These are phyloP conservation scores for Apiotrichum laibachii DNA, from an alignment of 1,284 basidiomycete genomes.

Conservation along the genomic window DNA sequence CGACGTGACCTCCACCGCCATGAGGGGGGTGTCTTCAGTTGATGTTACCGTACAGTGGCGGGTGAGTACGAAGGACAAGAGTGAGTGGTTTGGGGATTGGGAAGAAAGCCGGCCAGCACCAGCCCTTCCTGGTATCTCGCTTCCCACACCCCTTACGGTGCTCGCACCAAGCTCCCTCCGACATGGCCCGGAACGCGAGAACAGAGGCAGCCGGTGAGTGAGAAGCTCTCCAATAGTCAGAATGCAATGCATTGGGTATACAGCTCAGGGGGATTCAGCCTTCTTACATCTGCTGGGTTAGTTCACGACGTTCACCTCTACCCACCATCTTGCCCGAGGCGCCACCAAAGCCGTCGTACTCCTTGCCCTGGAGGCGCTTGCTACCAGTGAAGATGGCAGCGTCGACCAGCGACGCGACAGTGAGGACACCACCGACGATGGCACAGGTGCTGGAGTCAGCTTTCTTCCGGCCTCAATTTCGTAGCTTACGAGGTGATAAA, in stretches of 20 bases:
- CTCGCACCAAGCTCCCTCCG: no score
- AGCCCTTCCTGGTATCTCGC: no score
- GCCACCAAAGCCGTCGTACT: slow-evolving; percentile 40
- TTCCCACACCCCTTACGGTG: no score
- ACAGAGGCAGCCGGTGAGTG: no score
- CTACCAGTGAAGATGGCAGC: slow-evolving; percentile 67
- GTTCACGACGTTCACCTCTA: no score
- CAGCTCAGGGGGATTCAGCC: neutral
- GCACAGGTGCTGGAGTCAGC: slow-evolving; percentile 73
- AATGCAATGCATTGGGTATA: slow-evolving; percentile 5
- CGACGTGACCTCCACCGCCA: no score
- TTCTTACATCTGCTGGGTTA: slow-evolving; percentile 10
- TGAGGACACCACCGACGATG: slow-evolving; percentile 94
- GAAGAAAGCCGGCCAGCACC: no score
- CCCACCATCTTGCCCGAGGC: slow-evolving; percentile 50
- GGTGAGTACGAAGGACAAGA: no score
- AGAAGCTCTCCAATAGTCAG: neutral
- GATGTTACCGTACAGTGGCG: no score
- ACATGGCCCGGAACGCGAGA: no score
- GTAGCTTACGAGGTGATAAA: slow-evolving; percentile 85
- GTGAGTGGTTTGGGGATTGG: no score
- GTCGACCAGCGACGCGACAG: slow-evolving; percentile 89
- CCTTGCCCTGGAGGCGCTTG: slow-evolving; percentile 35
- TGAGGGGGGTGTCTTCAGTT: no score
- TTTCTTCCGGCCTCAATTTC: neutral